Base-by-base conservation (phyloP, 73 alveolate genomes). In the Tetrahymena thermophila region DNA sequence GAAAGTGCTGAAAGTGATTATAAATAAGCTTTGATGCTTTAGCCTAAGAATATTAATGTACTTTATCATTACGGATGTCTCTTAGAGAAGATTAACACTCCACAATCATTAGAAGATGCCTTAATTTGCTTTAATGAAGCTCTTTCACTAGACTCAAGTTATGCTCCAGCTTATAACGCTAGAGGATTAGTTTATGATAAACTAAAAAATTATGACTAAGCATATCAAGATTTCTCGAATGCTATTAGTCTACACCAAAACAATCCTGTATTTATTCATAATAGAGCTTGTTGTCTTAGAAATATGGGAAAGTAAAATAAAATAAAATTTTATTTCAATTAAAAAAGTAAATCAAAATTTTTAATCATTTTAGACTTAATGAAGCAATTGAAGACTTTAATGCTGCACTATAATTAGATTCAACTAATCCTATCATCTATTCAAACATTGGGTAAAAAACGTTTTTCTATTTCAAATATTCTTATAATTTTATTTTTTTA, bases 221-320 rank as follows among this genome's bases (percentile, higher is more conserved):
- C 99, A 6, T 97, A 98, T 43, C 96, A 97, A 84, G 99, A 99
- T 96, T 99, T 99, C 96, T 89, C 99, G 42, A 97, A 98, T 94
- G 98, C 99, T 93, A 98, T 99, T 43, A 98, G 97, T 83, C 96
- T 99, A 44, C 99, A 99, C 56, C 97, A 96, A 9, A 55, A 96
- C 85, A 98, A 98, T 94, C 98, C 99, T 23, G 99, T 98, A 34
- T 99, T 98, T 97, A 98, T 99, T 99, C 99, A 99, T 95, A 99
- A 99, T 85, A 97, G 99, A 84, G 99, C 99, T 17, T 99, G 99
- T 89, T 98, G 99, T 93, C 97, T 95, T 94, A 97, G 99, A 94
- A 98, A 98, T 95, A 96, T 98, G 98, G 99, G 99, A 19, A 94
- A 96, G 94, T 96, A 97, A 56, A 71, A 56, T 56, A 23, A 56